Conservation (phyloP, 2,329 filamentous ascomycete species). For the Graphilbum ipis-grandicollis region DNA sequence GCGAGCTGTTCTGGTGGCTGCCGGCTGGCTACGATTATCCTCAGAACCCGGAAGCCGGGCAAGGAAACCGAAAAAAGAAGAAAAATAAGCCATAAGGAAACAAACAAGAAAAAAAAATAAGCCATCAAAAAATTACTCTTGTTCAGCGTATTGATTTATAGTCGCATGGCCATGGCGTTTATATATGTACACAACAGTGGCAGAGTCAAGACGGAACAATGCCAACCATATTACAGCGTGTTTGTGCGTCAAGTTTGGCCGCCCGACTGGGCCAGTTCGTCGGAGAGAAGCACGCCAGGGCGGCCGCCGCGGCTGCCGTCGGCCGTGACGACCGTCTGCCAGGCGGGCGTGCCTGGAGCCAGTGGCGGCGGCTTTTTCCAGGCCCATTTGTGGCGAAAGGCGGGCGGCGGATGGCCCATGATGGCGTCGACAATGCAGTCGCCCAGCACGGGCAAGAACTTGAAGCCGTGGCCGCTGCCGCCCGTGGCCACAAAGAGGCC, state of each 20-base stretch:
- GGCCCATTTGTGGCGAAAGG: slow-evolving; percentile 39
- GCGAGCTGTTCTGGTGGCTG: no score
- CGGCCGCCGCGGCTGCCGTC: slow-evolving; percentile 35
- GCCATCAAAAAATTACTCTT: no score
- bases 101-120: no score
- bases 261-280: slow-evolving; percentile 21
- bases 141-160: not conserved
- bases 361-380: slow-evolving; percentile 20
- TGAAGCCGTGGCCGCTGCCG: slow-evolving; percentile 49
- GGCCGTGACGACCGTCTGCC: slow-evolving; percentile 26
- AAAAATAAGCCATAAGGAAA: no score
- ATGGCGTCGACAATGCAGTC: slow-evolving; percentile 42
- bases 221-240: no score
- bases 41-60: not conserved
- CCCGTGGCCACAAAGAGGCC: slow-evolving; percentile 44
- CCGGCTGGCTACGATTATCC: not conserved
- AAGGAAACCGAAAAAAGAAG: no score
- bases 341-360: slow-evolving; percentile 10
- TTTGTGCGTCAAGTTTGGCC: no score
- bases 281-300: slow-evolving; percentile 26
- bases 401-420: slow-evolving; percentile 23
- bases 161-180: slow-evolving; percentile 44
- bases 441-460: slow-evolving; percentile 50
- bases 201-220: not conserved
- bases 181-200: slow-evolving; percentile 1